These are phyloP conservation scores for Rhizophora apiculata DNA, from an alignment of 345 rosid genomes.

Conservation along the genomic window DNA sequence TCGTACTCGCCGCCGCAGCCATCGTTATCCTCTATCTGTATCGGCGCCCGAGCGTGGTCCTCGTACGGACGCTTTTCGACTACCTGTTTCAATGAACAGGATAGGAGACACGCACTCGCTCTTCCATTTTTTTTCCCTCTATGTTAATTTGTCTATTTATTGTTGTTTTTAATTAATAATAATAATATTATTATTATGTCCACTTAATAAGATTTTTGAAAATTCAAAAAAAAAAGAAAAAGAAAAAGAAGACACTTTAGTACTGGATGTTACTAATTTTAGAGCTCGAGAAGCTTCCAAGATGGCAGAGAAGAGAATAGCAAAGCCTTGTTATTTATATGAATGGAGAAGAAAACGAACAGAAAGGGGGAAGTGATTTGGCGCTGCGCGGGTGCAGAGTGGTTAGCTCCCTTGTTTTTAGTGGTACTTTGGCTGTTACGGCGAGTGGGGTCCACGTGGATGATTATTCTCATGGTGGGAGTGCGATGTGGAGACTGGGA, in stretches of 20 bases:
- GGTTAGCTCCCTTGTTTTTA: too few relatives aligned
- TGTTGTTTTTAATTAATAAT: not conserved
- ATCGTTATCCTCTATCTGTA: slow-evolving; percentile 48
- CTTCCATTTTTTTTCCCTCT: not conserved
- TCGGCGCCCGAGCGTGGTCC: slow-evolving; percentile 26
- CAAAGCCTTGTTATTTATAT: too few relatives aligned
- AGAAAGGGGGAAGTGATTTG: not conserved
- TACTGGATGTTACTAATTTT: not conserved
- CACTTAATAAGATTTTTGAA: not conserved
- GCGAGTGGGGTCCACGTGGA: not conserved
- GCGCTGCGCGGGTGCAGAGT: not conserved
- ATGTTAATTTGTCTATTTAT: not conserved
- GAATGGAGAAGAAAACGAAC: not conserved
- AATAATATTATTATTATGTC: not conserved
- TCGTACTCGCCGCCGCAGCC: slow-evolving; percentile 44
- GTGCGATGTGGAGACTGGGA: not conserved
- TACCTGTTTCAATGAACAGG: slow-evolving; percentile 26
- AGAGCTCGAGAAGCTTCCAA: slow-evolving; percentile 23
- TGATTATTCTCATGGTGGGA: slow-evolving; percentile 10
- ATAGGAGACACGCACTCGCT: not conserved
- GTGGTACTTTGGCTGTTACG: too few relatives aligned
- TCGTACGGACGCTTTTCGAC: slow-evolving; percentile 33
- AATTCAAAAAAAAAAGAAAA: slow-evolving; percentile 13
- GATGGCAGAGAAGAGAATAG: slow-evolving; percentile 8
- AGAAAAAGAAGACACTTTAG: too few relatives aligned